phyloP scores from a whole-genome alignment of 139 green algal genomes.

The Chlorella sp. region DNA sequence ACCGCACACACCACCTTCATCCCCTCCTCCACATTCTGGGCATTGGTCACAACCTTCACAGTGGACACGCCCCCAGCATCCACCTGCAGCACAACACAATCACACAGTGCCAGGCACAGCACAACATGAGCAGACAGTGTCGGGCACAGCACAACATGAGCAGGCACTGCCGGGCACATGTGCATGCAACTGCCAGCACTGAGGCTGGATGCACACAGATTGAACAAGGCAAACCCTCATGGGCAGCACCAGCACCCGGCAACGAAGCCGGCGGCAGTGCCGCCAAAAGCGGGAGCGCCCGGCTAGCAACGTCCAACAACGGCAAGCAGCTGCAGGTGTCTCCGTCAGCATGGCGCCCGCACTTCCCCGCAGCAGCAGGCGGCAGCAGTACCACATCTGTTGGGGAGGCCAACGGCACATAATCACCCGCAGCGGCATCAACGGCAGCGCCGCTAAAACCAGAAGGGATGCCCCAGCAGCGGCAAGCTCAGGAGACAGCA shows the following conservation, averaged over 20 bases:
- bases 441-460: not conserved
- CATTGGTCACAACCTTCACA: slow-evolving; percentile 79
- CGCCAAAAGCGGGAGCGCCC: not conserved
- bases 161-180: too few species aligned
- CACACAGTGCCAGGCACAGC: not conserved
- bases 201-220: not conserved
- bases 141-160: not conserved
- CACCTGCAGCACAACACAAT: slow-evolving; percentile 26
- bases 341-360: too few species aligned
- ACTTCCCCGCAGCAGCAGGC: too few species aligned
- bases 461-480: not conserved
- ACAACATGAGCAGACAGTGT: not conserved
- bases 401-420: too few species aligned
- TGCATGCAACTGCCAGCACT: not conserved
- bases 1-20: slow-evolving; percentile 83
- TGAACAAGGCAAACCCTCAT: not conserved
- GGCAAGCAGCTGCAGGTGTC: too few species aligned
- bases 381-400: too few species aligned
- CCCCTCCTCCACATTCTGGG: slow-evolving; percentile 63
- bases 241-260: not conserved
- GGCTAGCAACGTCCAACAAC: too few species aligned
- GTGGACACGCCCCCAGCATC: slow-evolving; percentile 45
- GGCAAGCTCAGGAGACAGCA: slow-evolving; percentile 31
- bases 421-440: not conserved
- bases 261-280: not conserved